Evolutionary conservation across 2,329 filamentous ascomycete genomes (phyloP).

Genomic region (Pyrenochaeta sp.): DNA sequence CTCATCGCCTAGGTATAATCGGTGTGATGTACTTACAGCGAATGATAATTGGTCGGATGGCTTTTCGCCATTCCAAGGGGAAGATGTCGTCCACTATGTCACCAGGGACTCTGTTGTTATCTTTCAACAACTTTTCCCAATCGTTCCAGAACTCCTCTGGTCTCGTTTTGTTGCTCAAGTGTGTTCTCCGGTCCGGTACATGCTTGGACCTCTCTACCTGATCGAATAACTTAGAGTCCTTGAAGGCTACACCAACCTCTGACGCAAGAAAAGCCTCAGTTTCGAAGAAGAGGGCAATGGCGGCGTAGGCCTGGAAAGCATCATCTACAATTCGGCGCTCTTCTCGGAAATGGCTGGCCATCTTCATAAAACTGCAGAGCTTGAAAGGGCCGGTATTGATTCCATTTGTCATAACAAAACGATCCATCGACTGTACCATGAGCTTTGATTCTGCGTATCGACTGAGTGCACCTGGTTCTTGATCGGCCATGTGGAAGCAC

Average conservation of each 20-base stretch:
- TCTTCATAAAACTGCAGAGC: conserved; percentile 29
- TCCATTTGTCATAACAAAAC: conserved; percentile 20
- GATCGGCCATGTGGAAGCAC: conserved; percentile 56
- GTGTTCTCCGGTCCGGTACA: conserved; percentile 49
- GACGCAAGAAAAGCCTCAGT: conserved; percentile 49
- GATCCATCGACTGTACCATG: conserved; percentile 44
- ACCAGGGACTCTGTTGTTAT: conserved; percentile 7
- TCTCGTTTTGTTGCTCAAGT: conserved; percentile 49
- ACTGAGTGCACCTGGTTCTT: conserved; percentile 51
- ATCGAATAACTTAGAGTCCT: conserved; percentile 52
- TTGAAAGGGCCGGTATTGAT: conserved; percentile 30
- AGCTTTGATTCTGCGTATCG: conserved; percentile 50
- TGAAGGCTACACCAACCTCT: conserved; percentile 41
- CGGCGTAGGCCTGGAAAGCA: conserved; percentile 31
- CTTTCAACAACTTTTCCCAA: conserved; percentile 40
- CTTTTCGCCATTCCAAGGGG: conserved; percentile 53
- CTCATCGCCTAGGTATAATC: no score
- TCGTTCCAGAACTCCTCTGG: conserved; percentile 51
- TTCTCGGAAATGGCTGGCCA: conserved; percentile 21
- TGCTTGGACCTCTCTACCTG: conserved; percentile 50
- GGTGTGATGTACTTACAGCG: conserved; percentile 17
- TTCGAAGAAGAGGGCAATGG: conserved; percentile 28
- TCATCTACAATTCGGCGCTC: conserved; percentile 33
- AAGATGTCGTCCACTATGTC: conserved; percentile 33
- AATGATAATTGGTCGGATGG: conserved; percentile 53